Conservation (phyloP, 2,329 filamentous ascomycete genomes). For the Aspergillus luchuensis region DNA sequence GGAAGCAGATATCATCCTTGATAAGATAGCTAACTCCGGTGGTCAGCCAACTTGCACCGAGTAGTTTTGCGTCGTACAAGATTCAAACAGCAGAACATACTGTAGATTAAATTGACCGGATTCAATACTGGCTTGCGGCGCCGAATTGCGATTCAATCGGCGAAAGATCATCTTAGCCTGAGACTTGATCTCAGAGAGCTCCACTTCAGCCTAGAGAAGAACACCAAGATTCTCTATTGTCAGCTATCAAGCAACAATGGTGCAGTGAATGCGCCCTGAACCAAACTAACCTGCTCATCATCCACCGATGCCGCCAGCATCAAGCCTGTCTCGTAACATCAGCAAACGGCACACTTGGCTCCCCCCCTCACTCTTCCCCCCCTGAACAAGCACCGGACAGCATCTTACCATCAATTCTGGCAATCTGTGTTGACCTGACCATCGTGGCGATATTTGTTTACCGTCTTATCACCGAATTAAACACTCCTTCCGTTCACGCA, state of each 20-base stretch:
- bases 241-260: background rate
- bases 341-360: conserved; percentile 20
- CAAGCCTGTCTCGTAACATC: conserved; percentile 63
- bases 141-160: conserved; percentile 83
- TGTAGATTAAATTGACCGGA: conserved; percentile 80
- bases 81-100: conserved; percentile 53
- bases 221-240: conserved; percentile 4
- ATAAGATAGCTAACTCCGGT: conserved; percentile 71
- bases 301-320: conserved; percentile 95
- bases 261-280: conserved; percentile 2
- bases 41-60: background rate
- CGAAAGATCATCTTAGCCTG: conserved; percentile 90
- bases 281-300: conserved; percentile 67
- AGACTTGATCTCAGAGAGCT: conserved; percentile 82
- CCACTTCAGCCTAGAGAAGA: conserved; percentile 61
- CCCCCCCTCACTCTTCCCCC: background rate
- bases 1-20: conserved; percentile 78
- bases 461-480: background rate
- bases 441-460: conserved; percentile 49
- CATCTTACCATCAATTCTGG: conserved; percentile 78
- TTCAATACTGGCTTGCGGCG: conserved; percentile 90
- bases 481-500: background rate
- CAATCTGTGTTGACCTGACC: conserved; percentile 93
- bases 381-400: conserved; percentile 13
- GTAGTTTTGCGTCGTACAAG: no score